Conservation (phyloP, 768 basidiomycete genomes). For the Ephemerocybe angulata region DNA sequence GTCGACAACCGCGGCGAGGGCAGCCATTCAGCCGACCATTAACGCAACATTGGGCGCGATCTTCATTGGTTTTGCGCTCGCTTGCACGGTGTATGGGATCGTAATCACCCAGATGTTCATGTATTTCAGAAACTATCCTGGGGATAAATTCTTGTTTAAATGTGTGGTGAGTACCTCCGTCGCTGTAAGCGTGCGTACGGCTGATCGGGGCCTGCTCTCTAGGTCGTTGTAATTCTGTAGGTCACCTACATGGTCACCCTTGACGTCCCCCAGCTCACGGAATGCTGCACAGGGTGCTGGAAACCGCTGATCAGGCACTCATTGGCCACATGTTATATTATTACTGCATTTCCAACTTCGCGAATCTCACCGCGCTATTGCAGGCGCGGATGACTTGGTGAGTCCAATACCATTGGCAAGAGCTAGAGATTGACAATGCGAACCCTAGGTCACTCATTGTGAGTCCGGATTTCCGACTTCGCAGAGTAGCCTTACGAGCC, state of each 20-base stretch:
- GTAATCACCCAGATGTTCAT: slow-evolving; percentile 50
- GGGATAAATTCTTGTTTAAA: slow-evolving; percentile 51
- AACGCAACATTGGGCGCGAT: slow-evolving; percentile 52
- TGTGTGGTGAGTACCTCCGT: slow-evolving; percentile 37
- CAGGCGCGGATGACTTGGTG: slow-evolving; percentile 44
- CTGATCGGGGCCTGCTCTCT: not conserved
- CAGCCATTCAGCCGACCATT: slow-evolving; percentile 1
- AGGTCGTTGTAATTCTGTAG: slow-evolving; percentile 42
- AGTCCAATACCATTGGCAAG: slow-evolving; percentile 10
- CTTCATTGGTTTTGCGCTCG: slow-evolving; percentile 54
- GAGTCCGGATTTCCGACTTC: slow-evolving; percentile 17
- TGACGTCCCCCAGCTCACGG: not conserved
- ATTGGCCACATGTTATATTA: slow-evolving; percentile 55
- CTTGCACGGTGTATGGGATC: slow-evolving; percentile 53
- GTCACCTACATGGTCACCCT: not conserved
- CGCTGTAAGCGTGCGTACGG: not conserved
- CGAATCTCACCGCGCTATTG: slow-evolving; percentile 32
- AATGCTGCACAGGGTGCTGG: slow-evolving; percentile 42
- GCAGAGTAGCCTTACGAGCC: slow-evolving; percentile 3
- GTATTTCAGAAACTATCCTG: slow-evolving; percentile 54
- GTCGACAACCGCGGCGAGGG: not conserved
- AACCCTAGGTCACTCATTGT: slow-evolving; percentile 48
- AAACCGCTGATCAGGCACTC: slow-evolving; percentile 51
- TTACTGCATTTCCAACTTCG: slow-evolving; percentile 48
- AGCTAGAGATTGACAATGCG: not conserved